Evolutionary conservation across 768 basidiomycete species (phyloP).

Genomic region (Termitomyces sp.): DNA sequence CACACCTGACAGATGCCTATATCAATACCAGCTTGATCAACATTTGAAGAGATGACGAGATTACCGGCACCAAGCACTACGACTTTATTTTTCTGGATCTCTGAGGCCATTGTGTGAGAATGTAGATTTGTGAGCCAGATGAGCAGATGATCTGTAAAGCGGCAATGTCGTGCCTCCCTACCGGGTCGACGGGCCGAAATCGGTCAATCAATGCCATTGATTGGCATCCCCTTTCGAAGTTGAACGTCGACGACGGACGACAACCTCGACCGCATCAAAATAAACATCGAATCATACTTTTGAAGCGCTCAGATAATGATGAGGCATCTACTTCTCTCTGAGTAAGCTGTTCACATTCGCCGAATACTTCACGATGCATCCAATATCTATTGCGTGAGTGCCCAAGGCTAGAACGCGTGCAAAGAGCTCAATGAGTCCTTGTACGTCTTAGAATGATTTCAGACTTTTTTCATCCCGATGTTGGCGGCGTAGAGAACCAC

Average conservation of each 20-base stretch:
- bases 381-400: slow-evolving; percentile 31
- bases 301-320: background rate
- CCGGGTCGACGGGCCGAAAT: background rate
- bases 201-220: background rate
- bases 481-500: slow-evolving; percentile 96
- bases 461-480: slow-evolving; percentile 93
- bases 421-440: background rate
- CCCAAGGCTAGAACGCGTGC: background rate
- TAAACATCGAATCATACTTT: background rate
- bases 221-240: background rate
- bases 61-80: slow-evolving; percentile 19
- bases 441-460: slow-evolving; percentile 70
- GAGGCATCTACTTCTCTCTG: background rate
- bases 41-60: background rate
- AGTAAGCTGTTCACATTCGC: background rate
- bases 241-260: background rate
- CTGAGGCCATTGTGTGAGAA: background rate
- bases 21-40: background rate
- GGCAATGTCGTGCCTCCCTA: too few species aligned
- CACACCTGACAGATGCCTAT: slow-evolving; percentile 45
- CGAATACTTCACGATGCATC: slow-evolving; percentile 18
- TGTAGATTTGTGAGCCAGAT: background rate
- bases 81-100: slow-evolving; percentile 2
- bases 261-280: background rate
- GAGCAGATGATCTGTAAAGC: too few species aligned